Conservation (phyloP, 257 asterid genomes). For the Jacaranda mimosifolia region DNA sequence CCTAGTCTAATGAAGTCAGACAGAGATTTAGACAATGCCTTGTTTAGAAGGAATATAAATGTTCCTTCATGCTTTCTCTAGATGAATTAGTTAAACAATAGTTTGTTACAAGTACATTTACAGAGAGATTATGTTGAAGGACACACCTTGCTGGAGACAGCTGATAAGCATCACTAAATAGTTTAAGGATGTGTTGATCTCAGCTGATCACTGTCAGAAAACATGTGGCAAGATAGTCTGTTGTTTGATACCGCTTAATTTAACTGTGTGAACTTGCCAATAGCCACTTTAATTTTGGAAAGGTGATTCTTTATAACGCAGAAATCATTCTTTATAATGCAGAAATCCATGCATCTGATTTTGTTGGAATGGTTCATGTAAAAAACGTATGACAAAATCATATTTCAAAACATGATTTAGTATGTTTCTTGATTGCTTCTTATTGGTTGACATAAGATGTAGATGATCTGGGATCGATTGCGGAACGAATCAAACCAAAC, state of each 20-base stretch:
- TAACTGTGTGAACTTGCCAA: background rate
- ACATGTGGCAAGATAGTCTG: slow-evolving; percentile 16
- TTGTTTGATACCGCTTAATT: slow-evolving; percentile 7
- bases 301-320: background rate
- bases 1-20: slow-evolving; percentile 14
- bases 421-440: background rate
- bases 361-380: background rate
- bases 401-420: background rate
- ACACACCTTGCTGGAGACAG: background rate
- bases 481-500: background rate
- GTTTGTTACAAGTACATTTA: background rate
- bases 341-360: background rate
- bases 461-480: background rate
- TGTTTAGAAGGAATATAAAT: slow-evolving; percentile 15
- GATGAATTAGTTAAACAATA: slow-evolving; percentile 8
- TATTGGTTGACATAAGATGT: background rate
- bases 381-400: background rate
- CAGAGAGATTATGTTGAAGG: background rate
- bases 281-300: background rate
- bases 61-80: background rate
- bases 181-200: background rate
- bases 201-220: background rate
- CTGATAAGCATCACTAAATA: slow-evolving; percentile 10
- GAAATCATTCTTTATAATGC: background rate
- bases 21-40: background rate